Evolutionary conservation across 495 filamentous ascomycete genomes (phyloP).

Genomic region (Neurospora tetraspora): DNA sequence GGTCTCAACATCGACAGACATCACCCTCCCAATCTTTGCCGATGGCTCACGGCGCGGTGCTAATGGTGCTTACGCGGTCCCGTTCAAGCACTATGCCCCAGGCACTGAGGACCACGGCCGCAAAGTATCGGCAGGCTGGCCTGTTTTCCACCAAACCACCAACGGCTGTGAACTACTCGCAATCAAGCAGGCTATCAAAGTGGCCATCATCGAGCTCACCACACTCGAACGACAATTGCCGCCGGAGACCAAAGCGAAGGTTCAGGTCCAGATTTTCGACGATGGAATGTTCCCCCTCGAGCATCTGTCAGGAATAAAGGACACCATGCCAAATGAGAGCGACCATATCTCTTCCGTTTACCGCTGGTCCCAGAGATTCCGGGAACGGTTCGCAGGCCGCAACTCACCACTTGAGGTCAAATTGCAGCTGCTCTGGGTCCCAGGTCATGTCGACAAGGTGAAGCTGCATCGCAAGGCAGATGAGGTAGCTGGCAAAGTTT

Average conservation of each 20-base stretch:
- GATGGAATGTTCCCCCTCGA: neutral
- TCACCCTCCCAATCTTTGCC: neutral
- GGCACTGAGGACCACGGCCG: neutral
- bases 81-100: neutral
- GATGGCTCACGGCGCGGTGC: neutral
- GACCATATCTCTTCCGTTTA: neutral
- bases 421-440: neutral
- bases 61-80: neutral
- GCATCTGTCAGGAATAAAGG: neutral
- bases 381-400: neutral
- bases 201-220: neutral
- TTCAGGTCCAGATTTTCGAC: neutral
- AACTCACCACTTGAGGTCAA: neutral
- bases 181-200: neutral
- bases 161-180: neutral
- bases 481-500: neutral
- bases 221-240: neutral
- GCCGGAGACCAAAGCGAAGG: neutral
- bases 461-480: neutral
- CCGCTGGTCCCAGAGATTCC: neutral
- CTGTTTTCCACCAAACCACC: accelerated
- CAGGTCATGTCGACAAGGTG: neutral
- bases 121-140: neutral
- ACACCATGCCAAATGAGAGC: neutral
- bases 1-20: neutral